Evolutionary conservation across 192 early-diverging fungal species (phyloP), one percentile per base, ranked within the genome.

Genomic region (Mortierella alpina): DNA sequence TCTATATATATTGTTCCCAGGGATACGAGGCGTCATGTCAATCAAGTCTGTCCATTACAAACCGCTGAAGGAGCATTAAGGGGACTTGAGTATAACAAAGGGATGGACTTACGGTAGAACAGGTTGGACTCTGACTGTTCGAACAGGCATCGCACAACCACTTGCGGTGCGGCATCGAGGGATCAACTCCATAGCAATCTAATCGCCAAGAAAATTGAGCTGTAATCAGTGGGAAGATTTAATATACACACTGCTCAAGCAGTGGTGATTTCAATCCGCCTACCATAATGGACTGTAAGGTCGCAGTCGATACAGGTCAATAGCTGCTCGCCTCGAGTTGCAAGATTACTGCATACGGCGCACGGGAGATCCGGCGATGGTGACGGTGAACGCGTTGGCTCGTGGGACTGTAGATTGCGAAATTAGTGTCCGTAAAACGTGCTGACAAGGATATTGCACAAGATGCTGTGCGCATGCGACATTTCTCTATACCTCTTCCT

Each of bases 111-210:
- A 88, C 87, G 51, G 85, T 90, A 12, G 91, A 90, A 6, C 89
- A 84, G 1, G 83, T 80, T 0, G 91, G 93, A 15, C 86, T 87
- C 52, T 83, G 68, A 31, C 85, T 83, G 70, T 94, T 94, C 6
- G 66, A n/a, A 68, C 93, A 94, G 2, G 88, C 68, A 63, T 91
- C 88, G 69, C 93, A 90, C 23, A 66, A 56, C 54, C 62, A 90
- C 52, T 69, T 63, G 3, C 54, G 44, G 12, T 66, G 31, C 3
- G 67, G 39, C 23, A 55, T 40, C 14, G 59, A 57, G 1, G 63
- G 63, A 0, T 69, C 42, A 15, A 79, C 70, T 13, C 87, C 86
- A 68, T 87, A 91, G 53, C 88, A 91, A 70, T 83, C 83, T 84
- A 75, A 10, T 11, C 45, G n/a, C 31, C 31, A 31, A 31, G 3